A percentile compares a stretch with the other conserved stretches of the same genome.
Evolutionary conservation across 2,329 filamentous ascomycete genomes (phyloP).

Genomic region (Hypoxylon sp.): DNA sequence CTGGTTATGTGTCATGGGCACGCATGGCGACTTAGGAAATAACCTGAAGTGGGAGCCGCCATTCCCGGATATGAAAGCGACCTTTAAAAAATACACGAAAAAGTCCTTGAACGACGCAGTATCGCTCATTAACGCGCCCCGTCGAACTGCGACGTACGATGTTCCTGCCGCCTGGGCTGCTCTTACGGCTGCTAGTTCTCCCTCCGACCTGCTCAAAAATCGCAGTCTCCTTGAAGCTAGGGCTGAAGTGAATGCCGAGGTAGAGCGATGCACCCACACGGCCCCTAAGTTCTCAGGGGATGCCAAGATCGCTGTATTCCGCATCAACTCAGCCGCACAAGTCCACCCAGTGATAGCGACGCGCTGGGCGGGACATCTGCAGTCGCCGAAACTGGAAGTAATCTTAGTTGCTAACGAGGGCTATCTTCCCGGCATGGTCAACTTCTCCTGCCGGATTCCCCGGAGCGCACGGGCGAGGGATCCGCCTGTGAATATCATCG

Average conservation of each 20-base stretch:
- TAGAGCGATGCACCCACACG: conserved; percentile 72
- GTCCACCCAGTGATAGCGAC: conserved; percentile 78
- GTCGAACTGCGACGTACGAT: conserved; percentile 73
- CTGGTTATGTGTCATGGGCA: conserved; percentile 76
- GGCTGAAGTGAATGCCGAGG: conserved; percentile 72
- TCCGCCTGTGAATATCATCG: conserved; percentile 74
- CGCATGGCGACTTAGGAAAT: conserved; percentile 76
- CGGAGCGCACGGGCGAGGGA: conserved; percentile 67
- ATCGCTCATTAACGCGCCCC: conserved; percentile 75
- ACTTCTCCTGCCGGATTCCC: conserved; percentile 77
- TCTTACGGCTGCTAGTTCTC: conserved; percentile 65
- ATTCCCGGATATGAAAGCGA: conserved; percentile 75
- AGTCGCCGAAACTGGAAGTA: conserved; percentile 72
- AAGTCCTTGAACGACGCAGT: conserved; percentile 75
- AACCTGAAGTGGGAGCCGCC: conserved; percentile 75
- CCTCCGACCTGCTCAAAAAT: conserved; percentile 67
- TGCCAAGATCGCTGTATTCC: conserved; percentile 73
- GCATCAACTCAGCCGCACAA: conserved; percentile 72
- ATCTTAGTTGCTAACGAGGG: conserved; percentile 78
- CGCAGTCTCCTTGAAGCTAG: conserved; percentile 67
- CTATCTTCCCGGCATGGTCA: conserved; percentile 73
- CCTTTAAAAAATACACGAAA: conserved; percentile 73
- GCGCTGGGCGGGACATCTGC: conserved; percentile 74
- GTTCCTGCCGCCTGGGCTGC: conserved; percentile 74
- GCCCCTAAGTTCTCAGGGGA: conserved; percentile 76